Conservation (phyloP, 1,139 yeast species). For the Debaryomycetaceae sp. region DNA sequence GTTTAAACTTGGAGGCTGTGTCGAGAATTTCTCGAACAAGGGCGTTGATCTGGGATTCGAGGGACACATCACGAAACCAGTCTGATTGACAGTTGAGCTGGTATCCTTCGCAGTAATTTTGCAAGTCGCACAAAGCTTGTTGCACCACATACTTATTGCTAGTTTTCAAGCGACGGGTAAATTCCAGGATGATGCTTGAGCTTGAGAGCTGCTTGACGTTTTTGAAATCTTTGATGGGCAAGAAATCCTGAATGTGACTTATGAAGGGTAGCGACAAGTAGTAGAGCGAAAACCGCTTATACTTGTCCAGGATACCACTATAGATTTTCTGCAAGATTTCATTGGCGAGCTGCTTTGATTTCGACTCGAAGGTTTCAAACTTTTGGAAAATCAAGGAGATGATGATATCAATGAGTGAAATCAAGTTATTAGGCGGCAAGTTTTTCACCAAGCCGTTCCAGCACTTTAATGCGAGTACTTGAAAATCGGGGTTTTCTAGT, state of each 20-base stretch:
- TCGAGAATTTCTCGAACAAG: constrained; percentile 49
- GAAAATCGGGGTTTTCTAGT: constrained; percentile 51
- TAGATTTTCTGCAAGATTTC: constrained; percentile 34
- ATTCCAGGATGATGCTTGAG: constrained; percentile 28
- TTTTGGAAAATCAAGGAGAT: constrained; percentile 47
- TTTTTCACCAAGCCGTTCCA: constrained; percentile 50
- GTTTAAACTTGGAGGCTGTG: constrained; percentile 48
- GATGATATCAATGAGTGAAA: constrained; percentile 34
- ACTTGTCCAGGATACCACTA: constrained; percentile 20
- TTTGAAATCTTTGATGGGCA: constrained; percentile 10
- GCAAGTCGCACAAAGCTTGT: constrained; percentile 66
- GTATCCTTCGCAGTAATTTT: constrained; percentile 35
- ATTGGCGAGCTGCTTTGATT: constrained; percentile 36
- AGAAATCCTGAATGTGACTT: constrained; percentile 8
- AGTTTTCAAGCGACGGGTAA: constrained; percentile 46
- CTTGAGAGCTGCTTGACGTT: constrained; percentile 17
- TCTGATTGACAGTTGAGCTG: constrained; percentile 38
- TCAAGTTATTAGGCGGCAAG: constrained; percentile 41
- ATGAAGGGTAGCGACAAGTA: constrained; percentile 39
- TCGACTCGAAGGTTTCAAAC: constrained; percentile 40
- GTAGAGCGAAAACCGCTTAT: constrained; percentile 33
- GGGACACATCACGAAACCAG: constrained; percentile 18
- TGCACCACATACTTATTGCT: constrained; percentile 69
- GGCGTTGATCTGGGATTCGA: constrained; percentile 25
- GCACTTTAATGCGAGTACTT: constrained; percentile 53